Percentiles rank a stretch among this genome's conserved stretches.
Evolutionary conservation across 2,329 filamentous ascomycete genomes (phyloP).

Genomic region (Talaromyces rugulosus): DNA sequence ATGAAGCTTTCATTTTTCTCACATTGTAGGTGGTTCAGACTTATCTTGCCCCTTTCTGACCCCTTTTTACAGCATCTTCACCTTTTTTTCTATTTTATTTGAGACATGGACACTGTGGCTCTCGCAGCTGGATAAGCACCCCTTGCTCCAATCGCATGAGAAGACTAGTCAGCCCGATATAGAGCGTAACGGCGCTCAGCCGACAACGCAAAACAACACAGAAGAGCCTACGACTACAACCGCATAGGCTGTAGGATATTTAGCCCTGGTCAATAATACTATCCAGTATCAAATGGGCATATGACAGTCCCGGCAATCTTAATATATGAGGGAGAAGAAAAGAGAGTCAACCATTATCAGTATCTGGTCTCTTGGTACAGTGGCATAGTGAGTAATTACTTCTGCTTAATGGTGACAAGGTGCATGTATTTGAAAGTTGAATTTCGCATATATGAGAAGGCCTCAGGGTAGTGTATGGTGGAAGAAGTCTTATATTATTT

Average conservation of each 20-base stretch:
- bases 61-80: conserved; percentile 32
- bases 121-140: background rate
- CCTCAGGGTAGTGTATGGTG: background rate
- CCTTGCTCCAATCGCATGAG: background rate
- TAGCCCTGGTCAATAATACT: background rate
- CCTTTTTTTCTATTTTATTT: conserved; percentile 34
- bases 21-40: conserved; percentile 34
- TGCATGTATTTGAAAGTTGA: background rate
- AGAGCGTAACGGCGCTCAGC: background rate
- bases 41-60: background rate
- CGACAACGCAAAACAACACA: background rate
- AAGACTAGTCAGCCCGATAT: background rate
- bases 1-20: conserved; percentile 42
- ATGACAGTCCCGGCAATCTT: background rate
- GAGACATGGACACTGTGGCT: conserved; percentile 32
- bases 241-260: background rate
- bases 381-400: no score
- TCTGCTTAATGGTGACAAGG: no score
- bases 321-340: background rate
- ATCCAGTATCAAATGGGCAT: no score
- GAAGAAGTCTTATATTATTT: background rate
- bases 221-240: background rate
- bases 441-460: background rate
- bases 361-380: no score
- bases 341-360: background rate